Evolutionary conservation across 345 rosid genomes (phyloP), one percentile per base, ranked within the genome.

Genomic region (Isatis tinctoria): DNA sequence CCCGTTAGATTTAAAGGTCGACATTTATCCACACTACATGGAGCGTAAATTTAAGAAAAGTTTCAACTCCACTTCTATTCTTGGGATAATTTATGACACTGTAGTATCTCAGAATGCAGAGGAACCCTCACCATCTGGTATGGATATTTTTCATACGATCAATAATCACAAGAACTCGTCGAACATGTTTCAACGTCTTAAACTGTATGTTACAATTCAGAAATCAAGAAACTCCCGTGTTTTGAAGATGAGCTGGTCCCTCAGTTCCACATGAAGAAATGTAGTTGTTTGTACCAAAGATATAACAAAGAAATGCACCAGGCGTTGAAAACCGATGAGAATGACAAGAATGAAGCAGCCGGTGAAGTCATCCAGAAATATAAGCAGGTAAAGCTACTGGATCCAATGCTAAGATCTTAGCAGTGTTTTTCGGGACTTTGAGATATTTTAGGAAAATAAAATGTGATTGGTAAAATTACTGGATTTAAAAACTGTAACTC

Each of bases 21-120:
- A 80, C 17, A 24, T 32, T 35, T 87, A 75, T 44, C 98, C 98
- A 5, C 88, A 84, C 47, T 73, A 83, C 74, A 82, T 93, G 97
- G 87, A 74, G 71, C 81, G 76, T 49, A 57, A 77, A n/a, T n/a
- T n/a, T n/a, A 1, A 13, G 0, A 5, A 74, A 70, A 4, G n/a
- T n/a, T 92, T 76, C 69, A 76, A 60, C 7, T 89, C 98, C 24
- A 77, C 80, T 10, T 93, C 96, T 2, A 62, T 93, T 41, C 73
- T 90, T 81, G 97, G 97, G 64, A 37, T 51, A 18, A 88, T 93
- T 10, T 89, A 81, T 73, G 87, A 90, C 52, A 53, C 12, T 30
- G 92, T 85, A 28, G 48, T 26, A 60, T 56, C 80, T 8, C 73
- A 68, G 32, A 72, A 60, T 43, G 57, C 69, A 35, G 80, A 73